These are phyloP conservation scores for Microascus cirrosus DNA, from an alignment of 2,329 filamentous ascomycete genomes.

Conservation along the genomic window DNA sequence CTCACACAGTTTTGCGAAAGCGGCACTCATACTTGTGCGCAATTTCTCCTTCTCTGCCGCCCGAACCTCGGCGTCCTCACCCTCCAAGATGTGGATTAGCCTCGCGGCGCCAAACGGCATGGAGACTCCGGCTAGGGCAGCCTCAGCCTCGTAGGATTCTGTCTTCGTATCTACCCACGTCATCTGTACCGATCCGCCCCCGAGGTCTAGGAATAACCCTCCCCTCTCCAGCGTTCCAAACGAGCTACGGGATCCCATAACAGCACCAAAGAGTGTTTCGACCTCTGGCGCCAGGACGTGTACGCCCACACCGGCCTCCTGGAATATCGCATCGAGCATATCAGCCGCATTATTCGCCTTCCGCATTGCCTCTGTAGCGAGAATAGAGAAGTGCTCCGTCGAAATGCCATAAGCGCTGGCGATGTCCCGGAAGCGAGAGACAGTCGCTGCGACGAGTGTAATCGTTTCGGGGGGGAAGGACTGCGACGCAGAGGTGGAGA, in stretches of 20 bases:
- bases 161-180: slow-evolving; percentile 45
- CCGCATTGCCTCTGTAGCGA: slow-evolving; percentile 84
- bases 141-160: slow-evolving; percentile 36
- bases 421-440: slow-evolving; percentile 60
- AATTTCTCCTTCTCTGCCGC: slow-evolving; percentile 43
- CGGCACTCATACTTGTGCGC: slow-evolving; percentile 41
- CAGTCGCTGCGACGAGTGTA: slow-evolving; percentile 48
- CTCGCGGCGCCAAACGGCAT: slow-evolving; percentile 52
- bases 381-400: slow-evolving; percentile 52
- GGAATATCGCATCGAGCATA: slow-evolving; percentile 55
- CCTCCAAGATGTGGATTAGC: slow-evolving; percentile 37
- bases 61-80: slow-evolving; percentile 24
- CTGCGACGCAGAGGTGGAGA: slow-evolving; percentile 24
- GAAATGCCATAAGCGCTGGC: slow-evolving; percentile 62
- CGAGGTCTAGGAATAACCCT: slow-evolving; percentile 73
- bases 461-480: slow-evolving; percentile 48
- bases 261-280: slow-evolving; percentile 71
- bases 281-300: slow-evolving; percentile 65
- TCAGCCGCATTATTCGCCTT: slow-evolving; percentile 62
- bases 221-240: slow-evolving; percentile 43
- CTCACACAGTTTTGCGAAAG: slow-evolving; percentile 42
- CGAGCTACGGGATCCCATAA: slow-evolving; percentile 67
- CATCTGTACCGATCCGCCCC: slow-evolving; percentile 60
- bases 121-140: slow-evolving; percentile 43
- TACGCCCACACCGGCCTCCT: slow-evolving; percentile 55